phyloP scores from a whole-genome alignment of 768 basidiomycete species.

The Vararia minispora region DNA sequence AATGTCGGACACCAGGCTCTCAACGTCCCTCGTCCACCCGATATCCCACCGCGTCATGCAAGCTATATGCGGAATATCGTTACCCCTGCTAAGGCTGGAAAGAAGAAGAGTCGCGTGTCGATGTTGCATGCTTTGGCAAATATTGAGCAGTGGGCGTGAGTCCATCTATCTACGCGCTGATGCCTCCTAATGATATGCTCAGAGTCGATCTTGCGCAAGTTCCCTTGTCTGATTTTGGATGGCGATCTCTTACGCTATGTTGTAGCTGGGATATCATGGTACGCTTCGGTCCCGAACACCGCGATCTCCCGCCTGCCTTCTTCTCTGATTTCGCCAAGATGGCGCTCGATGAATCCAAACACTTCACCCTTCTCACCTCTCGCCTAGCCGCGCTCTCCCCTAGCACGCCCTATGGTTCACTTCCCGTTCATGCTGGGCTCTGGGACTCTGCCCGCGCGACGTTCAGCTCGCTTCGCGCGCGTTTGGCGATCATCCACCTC shows the following conservation, averaged over 20 bases:
- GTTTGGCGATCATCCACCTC: constrained; percentile 77
- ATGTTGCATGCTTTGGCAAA: constrained; percentile 80
- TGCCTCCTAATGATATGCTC: background rate
- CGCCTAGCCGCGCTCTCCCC: constrained; percentile 52
- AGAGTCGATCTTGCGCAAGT: constrained; percentile 68
- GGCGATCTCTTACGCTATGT: constrained; percentile 5
- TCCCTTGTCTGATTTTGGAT: background rate
- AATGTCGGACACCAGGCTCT: constrained; percentile 47
- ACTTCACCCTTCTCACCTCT: constrained; percentile 60
- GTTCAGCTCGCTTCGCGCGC: constrained; percentile 50
- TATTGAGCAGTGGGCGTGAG: constrained; percentile 85
- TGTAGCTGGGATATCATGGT: constrained; percentile 75
- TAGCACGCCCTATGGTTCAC: constrained; percentile 57
- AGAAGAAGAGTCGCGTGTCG: constrained; percentile 50
- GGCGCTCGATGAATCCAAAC: constrained; percentile 80
- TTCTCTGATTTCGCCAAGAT: constrained; percentile 78
- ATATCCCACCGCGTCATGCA: constrained; percentile 52
- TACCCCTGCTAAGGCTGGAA: constrained; percentile 47
- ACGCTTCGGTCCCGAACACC: constrained; percentile 53
- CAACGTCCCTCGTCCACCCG: constrained; percentile 42
- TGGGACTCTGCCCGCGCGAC: constrained; percentile 74
- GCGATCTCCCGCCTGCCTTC: constrained; percentile 56
- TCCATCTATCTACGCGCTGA: constrained; percentile 11
- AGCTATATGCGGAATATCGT: constrained; percentile 39
- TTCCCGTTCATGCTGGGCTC: constrained; percentile 63